These are phyloP conservation scores for Isabelozyma pseudorhagii DNA, from an alignment of 805 yeast genomes.

Conservation along the genomic window DNA sequence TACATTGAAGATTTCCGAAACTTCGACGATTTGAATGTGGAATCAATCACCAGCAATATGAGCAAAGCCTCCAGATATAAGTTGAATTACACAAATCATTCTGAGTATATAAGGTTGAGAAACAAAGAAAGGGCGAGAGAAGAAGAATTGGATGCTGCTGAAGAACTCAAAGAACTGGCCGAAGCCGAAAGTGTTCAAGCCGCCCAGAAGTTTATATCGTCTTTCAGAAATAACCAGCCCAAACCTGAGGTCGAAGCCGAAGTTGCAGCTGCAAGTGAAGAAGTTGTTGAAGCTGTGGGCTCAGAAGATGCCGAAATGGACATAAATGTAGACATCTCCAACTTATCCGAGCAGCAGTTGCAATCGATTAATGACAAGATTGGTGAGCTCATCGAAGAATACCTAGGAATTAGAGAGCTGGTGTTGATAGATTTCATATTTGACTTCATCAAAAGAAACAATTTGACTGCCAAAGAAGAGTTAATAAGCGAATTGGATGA, in stretches of 20 bases:
- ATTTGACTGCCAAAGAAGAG: slow-evolving; percentile 26
- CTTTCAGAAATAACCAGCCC: slow-evolving; percentile 3
- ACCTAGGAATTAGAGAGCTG: slow-evolving; percentile 52
- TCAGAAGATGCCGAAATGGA: not conserved
- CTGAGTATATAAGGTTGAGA: slow-evolving; percentile 42
- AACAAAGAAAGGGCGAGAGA: slow-evolving; percentile 36
- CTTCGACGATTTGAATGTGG: slow-evolving; percentile 16
- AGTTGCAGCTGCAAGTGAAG: not conserved
- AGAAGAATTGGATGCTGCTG: slow-evolving; percentile 38
- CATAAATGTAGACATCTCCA: slow-evolving; percentile 2
- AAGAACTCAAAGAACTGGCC: slow-evolving; percentile 31
- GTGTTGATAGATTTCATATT: slow-evolving; percentile 44
- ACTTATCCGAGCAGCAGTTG: slow-evolving; percentile 9
- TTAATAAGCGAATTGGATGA: slow-evolving; percentile 48
- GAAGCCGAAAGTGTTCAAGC: slow-evolving; percentile 12
- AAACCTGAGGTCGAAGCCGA: not conserved
- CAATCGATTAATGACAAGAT: slow-evolving; percentile 31
- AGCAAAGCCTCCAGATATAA: slow-evolving; percentile 4
- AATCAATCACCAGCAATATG: not conserved
- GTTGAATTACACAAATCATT: slow-evolving; percentile 40
- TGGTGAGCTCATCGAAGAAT: slow-evolving; percentile 46
- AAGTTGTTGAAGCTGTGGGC: slow-evolving; percentile 1
- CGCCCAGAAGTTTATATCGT: slow-evolving; percentile 8
- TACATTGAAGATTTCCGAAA: slow-evolving; percentile 30
- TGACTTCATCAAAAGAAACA: slow-evolving; percentile 29